Evolutionary conservation across 495 filamentous ascomycete genomes (phyloP).

Genomic region (Diplogelasinospora grovesii): DNA sequence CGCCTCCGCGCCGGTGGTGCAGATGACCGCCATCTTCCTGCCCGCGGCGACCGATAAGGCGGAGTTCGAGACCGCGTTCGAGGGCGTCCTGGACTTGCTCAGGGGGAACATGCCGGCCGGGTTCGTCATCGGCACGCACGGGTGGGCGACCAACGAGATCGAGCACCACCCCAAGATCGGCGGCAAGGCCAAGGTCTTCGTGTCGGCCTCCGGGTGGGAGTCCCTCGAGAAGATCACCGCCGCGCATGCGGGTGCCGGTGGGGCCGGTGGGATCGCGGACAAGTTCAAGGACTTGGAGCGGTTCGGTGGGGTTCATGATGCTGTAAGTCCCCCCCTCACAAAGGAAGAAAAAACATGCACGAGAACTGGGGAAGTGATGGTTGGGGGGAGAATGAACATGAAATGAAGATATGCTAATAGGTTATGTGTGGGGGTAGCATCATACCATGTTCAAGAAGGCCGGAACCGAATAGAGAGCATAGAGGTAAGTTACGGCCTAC

Average conservation of each 20-base stretch:
- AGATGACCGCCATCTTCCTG: constrained; percentile 8
- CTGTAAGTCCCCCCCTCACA: constrained; percentile 6
- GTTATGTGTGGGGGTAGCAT: background rate
- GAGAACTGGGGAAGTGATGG: no score
- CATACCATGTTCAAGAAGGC: background rate
- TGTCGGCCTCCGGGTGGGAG: constrained; percentile 8
- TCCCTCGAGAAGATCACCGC: constrained; percentile 8
- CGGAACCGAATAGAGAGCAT: background rate
- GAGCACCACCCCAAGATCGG: no score
- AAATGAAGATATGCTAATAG: background rate
- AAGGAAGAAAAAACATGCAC: no score
- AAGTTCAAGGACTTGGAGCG: constrained; percentile 9
- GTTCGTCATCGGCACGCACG: constrained; percentile 10
- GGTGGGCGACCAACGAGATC: constrained; percentile 12
- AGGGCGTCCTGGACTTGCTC: background rate
- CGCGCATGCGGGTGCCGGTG: no score
- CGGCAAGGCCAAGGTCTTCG: constrained; percentile 15
- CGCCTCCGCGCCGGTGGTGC: constrained; percentile 9
- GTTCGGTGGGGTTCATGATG: constrained; percentile 10
- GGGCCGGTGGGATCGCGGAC: background rate
- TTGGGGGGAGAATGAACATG: no score
- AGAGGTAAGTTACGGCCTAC: no score
- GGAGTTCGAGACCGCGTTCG: constrained; percentile 11
- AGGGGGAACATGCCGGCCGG: constrained; percentile 7
- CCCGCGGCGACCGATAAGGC: constrained; percentile 7